Evolutionary conservation across 2,329 filamentous ascomycete genomes (phyloP).

Genomic region (Verticillium longisporum): DNA sequence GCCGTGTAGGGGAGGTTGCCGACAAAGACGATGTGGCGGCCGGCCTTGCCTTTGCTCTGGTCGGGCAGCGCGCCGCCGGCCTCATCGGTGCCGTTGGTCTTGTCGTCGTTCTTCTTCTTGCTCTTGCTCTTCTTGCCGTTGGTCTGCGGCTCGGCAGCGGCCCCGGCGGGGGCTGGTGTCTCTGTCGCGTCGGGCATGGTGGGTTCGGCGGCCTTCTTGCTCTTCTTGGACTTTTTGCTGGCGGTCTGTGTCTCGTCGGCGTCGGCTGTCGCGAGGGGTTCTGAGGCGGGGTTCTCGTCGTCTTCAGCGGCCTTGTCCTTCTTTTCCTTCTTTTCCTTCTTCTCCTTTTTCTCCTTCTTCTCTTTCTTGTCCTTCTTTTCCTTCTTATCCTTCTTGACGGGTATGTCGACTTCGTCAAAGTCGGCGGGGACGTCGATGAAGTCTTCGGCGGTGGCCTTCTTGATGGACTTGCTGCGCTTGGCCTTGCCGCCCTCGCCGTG

Average conservation of each 20-base stretch:
- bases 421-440: slow-evolving; percentile 4
- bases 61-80: slow-evolving; percentile 5
- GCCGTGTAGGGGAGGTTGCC: slow-evolving; percentile 84
- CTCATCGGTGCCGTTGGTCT: slow-evolving; percentile 14
- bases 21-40: slow-evolving; percentile 72
- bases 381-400: slow-evolving; percentile 18
- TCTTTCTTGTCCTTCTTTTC: slow-evolving; percentile 22
- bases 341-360: slow-evolving; percentile 22
- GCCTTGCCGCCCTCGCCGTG: slow-evolving; percentile 10
- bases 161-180: no score
- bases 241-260: slow-evolving; percentile 12
- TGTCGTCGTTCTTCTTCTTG: slow-evolving; percentile 5
- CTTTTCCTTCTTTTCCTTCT: slow-evolving; percentile 19
- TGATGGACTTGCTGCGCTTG: slow-evolving; percentile 11
- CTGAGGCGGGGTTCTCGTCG: slow-evolving; percentile 4
- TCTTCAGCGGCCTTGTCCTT: slow-evolving; percentile 11
- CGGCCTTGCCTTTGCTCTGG: slow-evolving; percentile 25
- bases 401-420: slow-evolving; percentile 6
- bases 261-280: slow-evolving; percentile 1
- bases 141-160: slow-evolving; percentile 3
- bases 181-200: slow-evolving; percentile 3
- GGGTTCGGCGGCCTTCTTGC: slow-evolving; percentile 27
- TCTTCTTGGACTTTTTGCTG: slow-evolving; percentile 19
- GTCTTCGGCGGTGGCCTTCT: slow-evolving; percentile 18
- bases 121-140: slow-evolving; percentile 2